Evolutionary conservation across 2,329 filamentous ascomycete species (phyloP), one percentile per base, ranked within the genome.

Genomic region (Myriangium duriaei): DNA sequence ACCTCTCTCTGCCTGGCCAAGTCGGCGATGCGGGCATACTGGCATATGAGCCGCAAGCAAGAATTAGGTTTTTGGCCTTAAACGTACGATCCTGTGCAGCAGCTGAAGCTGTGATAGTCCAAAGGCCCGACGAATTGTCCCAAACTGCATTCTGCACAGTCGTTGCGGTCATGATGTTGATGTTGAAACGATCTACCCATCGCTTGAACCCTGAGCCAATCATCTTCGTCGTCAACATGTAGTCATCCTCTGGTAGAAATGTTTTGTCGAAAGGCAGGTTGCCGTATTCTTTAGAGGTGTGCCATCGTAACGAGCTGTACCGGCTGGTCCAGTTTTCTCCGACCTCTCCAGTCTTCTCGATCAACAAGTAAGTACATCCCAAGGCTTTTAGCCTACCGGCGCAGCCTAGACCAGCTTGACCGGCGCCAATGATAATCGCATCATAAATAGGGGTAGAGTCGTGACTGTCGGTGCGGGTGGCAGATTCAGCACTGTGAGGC

Each of bases 271-370:
- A 62, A 1, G 59, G 60, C 41, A 63, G 47, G 30, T 61, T 55
- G 36, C 58, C 56, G 35, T 59, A 58, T 42, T 55, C 55, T n/a
- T 57, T 59, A 4, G 54, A 55, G 5, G 61, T 59, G 43, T 62
- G 59, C 17, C 57, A 55, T 10, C 60, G 59, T 6, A 62, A 52
- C 13, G 62, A 62, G 28, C 64, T 59, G 42, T 69, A 69, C 33
- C 65, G 53, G 33, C 59, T 54, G 1, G 53, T 52, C 65, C 65
- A 69, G 31, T 61, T 64, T 37, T 66, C 60, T 2, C 66, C 65
- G 4, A 68, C 54, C 1, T 54, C 46, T 14, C 51, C 48, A 19
- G 62, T 61, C 15, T 55, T 53, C 32, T 69, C 65, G 30, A 69
- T 52, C n/a, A 68, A 53, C 5, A 69, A 48, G 17, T 62, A 58